These are phyloP conservation scores for Mycena belliarum DNA, from an alignment of 768 basidiomycete genomes.

Conservation along the genomic window DNA sequence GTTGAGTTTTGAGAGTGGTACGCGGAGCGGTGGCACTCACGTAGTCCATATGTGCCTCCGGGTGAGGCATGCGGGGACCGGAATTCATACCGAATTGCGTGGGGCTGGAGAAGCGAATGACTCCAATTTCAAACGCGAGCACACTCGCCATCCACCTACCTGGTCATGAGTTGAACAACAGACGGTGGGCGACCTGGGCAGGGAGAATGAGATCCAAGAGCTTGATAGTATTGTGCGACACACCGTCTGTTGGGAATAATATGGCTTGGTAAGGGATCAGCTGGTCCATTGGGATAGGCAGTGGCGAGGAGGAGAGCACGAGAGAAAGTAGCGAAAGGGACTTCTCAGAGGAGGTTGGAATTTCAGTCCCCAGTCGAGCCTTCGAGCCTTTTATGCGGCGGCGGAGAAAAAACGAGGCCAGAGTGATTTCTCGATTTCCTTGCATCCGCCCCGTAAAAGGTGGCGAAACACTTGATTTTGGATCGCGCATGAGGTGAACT, in stretches of 20 bases:
- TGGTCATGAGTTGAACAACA: conserved; percentile 74
- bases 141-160: conserved; percentile 36
- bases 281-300: conserved; percentile 54
- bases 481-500: conserved; percentile 39
- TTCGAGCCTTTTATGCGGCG: conserved; percentile 26
- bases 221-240: neutral
- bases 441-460: conserved; percentile 18
- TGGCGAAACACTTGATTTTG: conserved; percentile 27
- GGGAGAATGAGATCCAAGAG: neutral
- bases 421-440: conserved; percentile 31
- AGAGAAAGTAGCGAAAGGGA: neutral
- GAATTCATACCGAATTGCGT: conserved; percentile 16
- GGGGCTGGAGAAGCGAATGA: conserved; percentile 1
- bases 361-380: conserved; percentile 22
- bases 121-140: neutral
- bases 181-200: conserved; percentile 64
- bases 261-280: conserved; percentile 67
- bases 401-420: conserved; percentile 41
- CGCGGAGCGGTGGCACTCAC: conserved; percentile 31
- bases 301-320: neutral
- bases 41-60: conserved; percentile 85
- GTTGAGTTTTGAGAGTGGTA: conserved; percentile 8
- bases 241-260: conserved; percentile 71
- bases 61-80: conserved; percentile 73
- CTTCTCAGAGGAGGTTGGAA: conserved; percentile 1